Base-by-base conservation (phyloP, 139 green algal species). In the Coelastrella sp. region DNA sequence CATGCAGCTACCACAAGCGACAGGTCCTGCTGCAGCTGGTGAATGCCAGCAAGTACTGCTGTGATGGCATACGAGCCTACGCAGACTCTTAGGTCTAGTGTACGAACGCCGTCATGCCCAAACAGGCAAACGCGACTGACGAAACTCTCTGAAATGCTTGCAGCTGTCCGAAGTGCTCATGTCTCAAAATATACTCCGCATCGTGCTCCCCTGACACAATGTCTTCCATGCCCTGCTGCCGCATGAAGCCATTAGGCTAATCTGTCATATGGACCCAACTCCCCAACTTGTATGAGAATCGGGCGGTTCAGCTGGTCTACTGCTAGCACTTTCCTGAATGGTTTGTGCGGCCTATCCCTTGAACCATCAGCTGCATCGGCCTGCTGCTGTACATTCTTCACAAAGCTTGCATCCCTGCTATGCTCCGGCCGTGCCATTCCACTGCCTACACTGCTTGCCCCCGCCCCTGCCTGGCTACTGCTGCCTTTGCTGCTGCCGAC, bases 201-300 rank as follows among this genome's bases (percentile, higher is more conserved):
- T 71, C 61, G 11, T 19, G 32, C 32, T 47, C 32, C 32, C 1
- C 32, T 47, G 32, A 47, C 32, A 47, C 32, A 47, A 47, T 47
- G 32, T 47, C 32, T 1, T 47, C 32, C 3, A 32, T 76, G 16
- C 5, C 17, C 5, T 32, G 68, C 68, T 32, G 5, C 8, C 16
- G 6, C 68, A 32, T 6, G 68, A 76, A 14, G 8, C 16, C 16
- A 76, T 76, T 17, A 76, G 8, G 68, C 16, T 65, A 88, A 71
- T 32, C 83, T 16, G 47, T 88, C 83, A 65, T 54, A 88, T 59
- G 83, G 83, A 5, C 83, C 83, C 16, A 88, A 16, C 83, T 76
- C 61, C 61, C 83, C 83, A 56, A 88, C 47, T 20, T 76, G 60
- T 14, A 88, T 47, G 14, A 88, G 47, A 8, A 88, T 17, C 8